Conservation (phyloP, 768 basidiomycete genomes). For the Amanita subjunquillea region DNA sequence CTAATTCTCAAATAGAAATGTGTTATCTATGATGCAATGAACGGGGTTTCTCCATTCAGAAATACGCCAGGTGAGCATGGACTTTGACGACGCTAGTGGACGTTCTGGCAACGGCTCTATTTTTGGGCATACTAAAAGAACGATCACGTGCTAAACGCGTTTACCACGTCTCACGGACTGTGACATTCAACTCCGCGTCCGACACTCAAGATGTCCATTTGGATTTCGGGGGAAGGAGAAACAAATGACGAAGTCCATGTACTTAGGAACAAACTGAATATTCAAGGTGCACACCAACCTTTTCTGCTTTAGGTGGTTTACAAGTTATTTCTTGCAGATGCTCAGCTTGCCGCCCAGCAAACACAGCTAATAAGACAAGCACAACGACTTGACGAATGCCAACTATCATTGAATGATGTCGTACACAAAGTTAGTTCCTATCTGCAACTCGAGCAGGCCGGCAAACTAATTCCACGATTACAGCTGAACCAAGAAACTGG, state of each 20-base stretch:
- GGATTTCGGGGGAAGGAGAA: conserved; percentile 35
- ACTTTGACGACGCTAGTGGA: too few relatives aligned
- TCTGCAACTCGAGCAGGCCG: background rate
- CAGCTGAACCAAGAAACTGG: conserved; percentile 50
- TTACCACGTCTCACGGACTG: background rate
- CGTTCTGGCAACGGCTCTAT: too few relatives aligned
- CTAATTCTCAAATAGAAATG: background rate
- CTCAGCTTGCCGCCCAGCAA: conserved; percentile 37
- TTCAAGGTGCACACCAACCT: conserved; percentile 29
- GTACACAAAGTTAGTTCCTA: conserved; percentile 30
- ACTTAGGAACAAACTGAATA: conserved; percentile 36
- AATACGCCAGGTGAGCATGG: too few relatives aligned
- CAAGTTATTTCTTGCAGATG: conserved; percentile 21
- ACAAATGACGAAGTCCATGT: conserved; percentile 35
- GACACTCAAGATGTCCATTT: conserved; percentile 29
- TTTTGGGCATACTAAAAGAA: background rate
- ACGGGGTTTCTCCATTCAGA: too few relatives aligned
- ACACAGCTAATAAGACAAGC: conserved; percentile 31
- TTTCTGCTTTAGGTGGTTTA: conserved; percentile 3
- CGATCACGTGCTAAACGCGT: conserved; percentile 1
- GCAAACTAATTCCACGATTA: conserved; percentile 4
- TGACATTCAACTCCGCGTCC: background rate
- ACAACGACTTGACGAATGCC: conserved; percentile 31
- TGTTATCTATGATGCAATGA: too few relatives aligned
- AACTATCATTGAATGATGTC: conserved; percentile 30